These are phyloP conservation scores for Cymbidium sinense DNA, from an alignment of 106 monocot species.

Conservation along the genomic window DNA sequence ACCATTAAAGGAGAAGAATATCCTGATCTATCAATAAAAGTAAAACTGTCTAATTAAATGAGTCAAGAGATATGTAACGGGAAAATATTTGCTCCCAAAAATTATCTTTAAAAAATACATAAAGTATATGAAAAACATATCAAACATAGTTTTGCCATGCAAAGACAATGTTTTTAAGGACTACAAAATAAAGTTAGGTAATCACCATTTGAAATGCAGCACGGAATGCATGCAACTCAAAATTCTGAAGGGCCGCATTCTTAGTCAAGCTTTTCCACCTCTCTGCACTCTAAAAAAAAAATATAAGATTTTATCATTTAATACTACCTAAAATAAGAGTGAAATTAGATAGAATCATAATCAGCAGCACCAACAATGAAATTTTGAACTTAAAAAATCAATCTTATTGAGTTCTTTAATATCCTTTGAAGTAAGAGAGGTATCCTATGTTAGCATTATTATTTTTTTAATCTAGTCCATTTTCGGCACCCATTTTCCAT, in stretches of 20 bases:
- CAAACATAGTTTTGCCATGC: not conserved
- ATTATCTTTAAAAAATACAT: not conserved
- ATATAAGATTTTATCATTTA: not conserved
- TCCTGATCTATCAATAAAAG: not conserved
- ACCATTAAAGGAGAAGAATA: not conserved
- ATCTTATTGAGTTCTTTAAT: not conserved
- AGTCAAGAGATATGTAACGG: not conserved
- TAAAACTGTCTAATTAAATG: not conserved
- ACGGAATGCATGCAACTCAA: constrained; percentile 80
- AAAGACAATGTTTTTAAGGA: not conserved
- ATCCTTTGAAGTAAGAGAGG: not conserved
- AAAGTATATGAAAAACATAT: not conserved
- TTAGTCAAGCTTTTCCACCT: constrained; percentile 77
- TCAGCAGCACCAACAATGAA: not conserved
- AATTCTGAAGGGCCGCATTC: constrained; percentile 74
- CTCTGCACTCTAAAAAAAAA: constrained; percentile 77
- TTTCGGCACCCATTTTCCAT: not conserved
- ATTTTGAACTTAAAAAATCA: not conserved
- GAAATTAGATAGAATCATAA: not conserved
- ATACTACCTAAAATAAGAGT: not conserved
- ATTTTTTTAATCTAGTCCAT: not conserved
- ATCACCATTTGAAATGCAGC: constrained; percentile 88
- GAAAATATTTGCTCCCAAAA: not conserved
- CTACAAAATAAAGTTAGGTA: not conserved
- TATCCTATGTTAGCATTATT: not conserved